Evolutionary conservation across 805 yeast species (phyloP).

Genomic region (Yarrowia yakushimensis): DNA sequence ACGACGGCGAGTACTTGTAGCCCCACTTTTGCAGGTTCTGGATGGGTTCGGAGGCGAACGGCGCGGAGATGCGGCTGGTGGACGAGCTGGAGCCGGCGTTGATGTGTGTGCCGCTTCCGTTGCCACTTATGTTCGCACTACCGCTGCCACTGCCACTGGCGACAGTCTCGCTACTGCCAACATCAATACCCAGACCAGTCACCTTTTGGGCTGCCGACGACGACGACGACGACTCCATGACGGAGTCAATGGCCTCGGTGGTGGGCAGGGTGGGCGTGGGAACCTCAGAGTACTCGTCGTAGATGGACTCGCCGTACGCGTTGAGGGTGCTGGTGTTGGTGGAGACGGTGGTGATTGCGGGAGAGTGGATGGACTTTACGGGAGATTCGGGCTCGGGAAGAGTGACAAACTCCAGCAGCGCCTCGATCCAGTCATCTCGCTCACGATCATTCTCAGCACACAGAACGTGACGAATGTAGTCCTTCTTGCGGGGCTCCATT

Average conservation of each 20-base stretch:
- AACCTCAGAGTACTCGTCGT: conserved; percentile 17
- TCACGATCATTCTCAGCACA: conserved; percentile 80
- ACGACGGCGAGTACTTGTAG: conserved; percentile 22
- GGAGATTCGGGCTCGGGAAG: conserved; percentile 20
- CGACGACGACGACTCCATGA: not conserved
- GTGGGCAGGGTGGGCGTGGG: conserved; percentile 7
- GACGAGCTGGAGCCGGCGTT: not conserved
- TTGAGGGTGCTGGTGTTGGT: conserved; percentile 28
- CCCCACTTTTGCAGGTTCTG: conserved; percentile 26
- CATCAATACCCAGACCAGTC: conserved; percentile 9
- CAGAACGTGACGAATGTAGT: conserved; percentile 48
- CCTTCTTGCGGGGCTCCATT: conserved; percentile 43
- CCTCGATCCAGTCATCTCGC: conserved; percentile 67
- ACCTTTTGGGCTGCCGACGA: too few species aligned
- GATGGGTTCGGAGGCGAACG: conserved; percentile 16
- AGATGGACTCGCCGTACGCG: conserved; percentile 3
- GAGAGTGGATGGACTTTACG: conserved; percentile 1
- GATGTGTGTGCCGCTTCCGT: not conserved
- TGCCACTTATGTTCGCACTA: too few species aligned
- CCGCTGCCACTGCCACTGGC: not conserved
- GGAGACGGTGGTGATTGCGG: conserved; percentile 25
- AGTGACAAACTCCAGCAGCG: conserved; percentile 36
- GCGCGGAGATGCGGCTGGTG: conserved; percentile 14
- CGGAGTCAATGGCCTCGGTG: not conserved
- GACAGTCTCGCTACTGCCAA: not conserved